Base-by-base conservation (phyloP, 2,329 filamentous ascomycete genomes). In the Mycocentrospora acerina region DNA sequence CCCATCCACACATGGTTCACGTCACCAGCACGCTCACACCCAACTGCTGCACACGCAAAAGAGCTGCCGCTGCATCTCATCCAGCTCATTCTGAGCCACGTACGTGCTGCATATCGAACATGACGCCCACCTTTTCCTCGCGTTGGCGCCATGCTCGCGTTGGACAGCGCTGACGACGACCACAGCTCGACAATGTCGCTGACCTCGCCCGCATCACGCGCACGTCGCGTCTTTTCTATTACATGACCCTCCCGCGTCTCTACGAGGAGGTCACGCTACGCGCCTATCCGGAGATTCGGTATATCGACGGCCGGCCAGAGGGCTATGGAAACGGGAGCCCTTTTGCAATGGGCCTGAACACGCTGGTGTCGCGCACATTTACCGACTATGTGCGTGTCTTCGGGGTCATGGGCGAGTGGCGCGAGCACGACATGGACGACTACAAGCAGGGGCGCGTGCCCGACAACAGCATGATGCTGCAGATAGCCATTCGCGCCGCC, bases 381-480 rank as follows among this genome's bases (percentile, higher is more conserved):
- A 73, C 73, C 25, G 59, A 69, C 12, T 71, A 82, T 31, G 76
- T 83, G 14, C 69, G 71, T 42, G 71, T 71, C 14, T 72, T 82
- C 42, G 65, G 69, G 2, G 51, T 83, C 24, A 64, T 71, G 22
- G 81, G 81, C 15, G 71, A 79, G 17, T 83, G 78, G 78, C 72
- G 71, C 37, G 80, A 82, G 53, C 65, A 72, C 34, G 77, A 79
- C 35, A 52, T 77, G 15, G 76, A 81, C 35, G 79, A 82, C 46
- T 77, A 80, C 59, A 74, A 76, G 39, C 75, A 74, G 30, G 80
- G 80, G 0, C 69, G 79, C 25, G 76, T 83, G 36, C 78, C 80
- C n/a, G 80, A 83, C 62, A 80, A 76, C 29, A 77, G 73, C 25
- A 82, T 83, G 78, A 73, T 84, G 70, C 65, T 83, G 53, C 82